phyloP scores from a whole-genome alignment of 192 early-diverging fungal species.

The Entophlyctis luteolus region DNA sequence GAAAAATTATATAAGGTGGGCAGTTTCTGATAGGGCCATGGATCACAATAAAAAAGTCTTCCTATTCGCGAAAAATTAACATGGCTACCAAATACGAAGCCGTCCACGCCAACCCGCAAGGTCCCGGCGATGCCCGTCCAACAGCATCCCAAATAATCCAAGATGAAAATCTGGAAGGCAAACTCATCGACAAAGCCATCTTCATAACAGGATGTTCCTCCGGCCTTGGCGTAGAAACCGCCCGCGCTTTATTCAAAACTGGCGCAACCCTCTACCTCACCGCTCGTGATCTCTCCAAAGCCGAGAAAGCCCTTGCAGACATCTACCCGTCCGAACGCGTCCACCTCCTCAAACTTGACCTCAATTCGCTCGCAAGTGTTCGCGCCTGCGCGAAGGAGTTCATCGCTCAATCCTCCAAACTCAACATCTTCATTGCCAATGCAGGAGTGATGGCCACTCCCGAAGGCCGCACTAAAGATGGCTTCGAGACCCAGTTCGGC shows the following conservation, averaged over 20 bases:
- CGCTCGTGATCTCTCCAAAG: conserved; percentile 10
- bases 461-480: conserved; percentile 53
- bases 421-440: conserved; percentile 22
- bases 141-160: too few relatives aligned
- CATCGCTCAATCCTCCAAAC: conserved; percentile 3
- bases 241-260: neutral
- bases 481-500: conserved; percentile 41
- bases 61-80: too few relatives aligned
- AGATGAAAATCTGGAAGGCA: too few relatives aligned
- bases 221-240: conserved; percentile 15
- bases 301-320: conserved; percentile 25
- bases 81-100: too few relatives aligned
- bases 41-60: too few relatives aligned
- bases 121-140: too few relatives aligned
- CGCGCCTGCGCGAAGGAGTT: conserved; percentile 34
- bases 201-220: conserved; percentile 28
- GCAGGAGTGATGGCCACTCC: conserved; percentile 48
- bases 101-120: too few relatives aligned
- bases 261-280: conserved; percentile 17
- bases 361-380: conserved; percentile 31
- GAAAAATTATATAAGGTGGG: too few relatives aligned
- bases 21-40: too few relatives aligned
- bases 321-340: conserved; percentile 3
- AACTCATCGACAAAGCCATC: conserved; percentile 17
- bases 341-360: conserved; percentile 31